Conservation (phyloP, 1,139 yeast genomes). For the Saccharomyces hybrid region DNA sequence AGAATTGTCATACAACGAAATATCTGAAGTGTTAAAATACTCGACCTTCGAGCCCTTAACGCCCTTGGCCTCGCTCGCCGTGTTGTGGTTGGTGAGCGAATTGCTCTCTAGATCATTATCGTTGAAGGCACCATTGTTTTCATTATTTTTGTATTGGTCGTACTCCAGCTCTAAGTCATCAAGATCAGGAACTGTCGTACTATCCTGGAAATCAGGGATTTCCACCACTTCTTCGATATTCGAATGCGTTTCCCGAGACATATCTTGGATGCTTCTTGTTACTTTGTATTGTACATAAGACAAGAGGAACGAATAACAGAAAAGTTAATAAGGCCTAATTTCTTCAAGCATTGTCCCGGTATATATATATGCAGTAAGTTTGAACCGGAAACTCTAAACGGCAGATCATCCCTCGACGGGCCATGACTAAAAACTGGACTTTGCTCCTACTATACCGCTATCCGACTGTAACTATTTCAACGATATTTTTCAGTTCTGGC, state of each 20-base stretch:
- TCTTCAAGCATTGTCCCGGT: background rate
- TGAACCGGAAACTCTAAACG: background rate
- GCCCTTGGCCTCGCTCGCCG: background rate
- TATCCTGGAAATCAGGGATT: background rate
- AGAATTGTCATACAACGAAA: background rate
- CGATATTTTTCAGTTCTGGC: background rate
- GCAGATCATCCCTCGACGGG: background rate
- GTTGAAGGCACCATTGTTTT: constrained; percentile 3
- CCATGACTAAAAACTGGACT: background rate
- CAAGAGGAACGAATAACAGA: background rate
- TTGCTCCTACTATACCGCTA: background rate
- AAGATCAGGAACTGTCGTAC: constrained; percentile 7
- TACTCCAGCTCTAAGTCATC: constrained; percentile 27
- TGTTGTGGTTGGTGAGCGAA: background rate
- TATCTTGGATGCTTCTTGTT: background rate
- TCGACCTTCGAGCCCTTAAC: constrained; percentile 6
- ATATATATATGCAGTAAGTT: background rate
- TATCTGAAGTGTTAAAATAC: background rate
- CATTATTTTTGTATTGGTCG: constrained; percentile 22
- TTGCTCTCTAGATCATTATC: background rate
- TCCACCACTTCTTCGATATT: constrained; percentile 2
- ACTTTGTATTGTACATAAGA: background rate
- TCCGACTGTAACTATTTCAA: background rate
- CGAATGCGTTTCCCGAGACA: background rate
- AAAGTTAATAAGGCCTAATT: background rate